Conservation (phyloP, 75 land plant genomes). For the Selaginella moellendorffii region DNA sequence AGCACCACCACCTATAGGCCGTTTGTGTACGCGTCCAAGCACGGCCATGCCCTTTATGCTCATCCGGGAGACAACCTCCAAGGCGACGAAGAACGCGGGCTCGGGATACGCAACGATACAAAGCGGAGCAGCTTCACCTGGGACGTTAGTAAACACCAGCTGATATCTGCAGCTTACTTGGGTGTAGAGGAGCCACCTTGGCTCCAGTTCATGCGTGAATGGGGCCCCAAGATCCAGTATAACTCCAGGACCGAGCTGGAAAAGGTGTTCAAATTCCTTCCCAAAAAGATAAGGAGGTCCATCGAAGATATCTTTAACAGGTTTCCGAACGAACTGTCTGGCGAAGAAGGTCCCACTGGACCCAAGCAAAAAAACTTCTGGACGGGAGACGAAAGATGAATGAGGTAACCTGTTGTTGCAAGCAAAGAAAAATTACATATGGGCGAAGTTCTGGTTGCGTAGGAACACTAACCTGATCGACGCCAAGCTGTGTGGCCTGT, state of each 20-base stretch:
- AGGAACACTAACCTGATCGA: too few species aligned
- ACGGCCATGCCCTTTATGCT: constrained; percentile 52
- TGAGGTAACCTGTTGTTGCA: too few species aligned
- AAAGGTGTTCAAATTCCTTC: constrained; percentile 29
- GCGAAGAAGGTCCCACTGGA: constrained; percentile 74
- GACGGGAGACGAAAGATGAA: constrained; percentile 47
- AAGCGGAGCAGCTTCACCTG: constrained; percentile 24
- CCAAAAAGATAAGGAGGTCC: constrained; percentile 23
- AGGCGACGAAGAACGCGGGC: constrained; percentile 32
- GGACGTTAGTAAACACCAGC: constrained; percentile 29
- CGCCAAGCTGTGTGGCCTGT: too few species aligned
- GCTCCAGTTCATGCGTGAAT: constrained; percentile 52
- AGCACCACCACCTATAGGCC: constrained; percentile 28
- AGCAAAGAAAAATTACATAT: too few species aligned
- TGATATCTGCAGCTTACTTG: constrained; percentile 53
- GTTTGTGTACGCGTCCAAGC: constrained; percentile 33
- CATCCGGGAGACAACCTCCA: constrained; percentile 48
- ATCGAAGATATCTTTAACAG: constrained; percentile 30
- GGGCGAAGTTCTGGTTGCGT: too few species aligned
- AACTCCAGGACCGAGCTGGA: constrained; percentile 27
- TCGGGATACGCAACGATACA: constrained; percentile 65
- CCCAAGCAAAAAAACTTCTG: constrained; percentile 55
- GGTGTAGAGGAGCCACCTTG: constrained; percentile 47
- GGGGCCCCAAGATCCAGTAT: constrained; percentile 62
- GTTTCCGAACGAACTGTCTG: constrained; percentile 45